Evolutionary conservation across 208 protist species (phyloP), one percentile per base, ranked within the genome.

Genomic region (Leishmania tarentolae): DNA sequence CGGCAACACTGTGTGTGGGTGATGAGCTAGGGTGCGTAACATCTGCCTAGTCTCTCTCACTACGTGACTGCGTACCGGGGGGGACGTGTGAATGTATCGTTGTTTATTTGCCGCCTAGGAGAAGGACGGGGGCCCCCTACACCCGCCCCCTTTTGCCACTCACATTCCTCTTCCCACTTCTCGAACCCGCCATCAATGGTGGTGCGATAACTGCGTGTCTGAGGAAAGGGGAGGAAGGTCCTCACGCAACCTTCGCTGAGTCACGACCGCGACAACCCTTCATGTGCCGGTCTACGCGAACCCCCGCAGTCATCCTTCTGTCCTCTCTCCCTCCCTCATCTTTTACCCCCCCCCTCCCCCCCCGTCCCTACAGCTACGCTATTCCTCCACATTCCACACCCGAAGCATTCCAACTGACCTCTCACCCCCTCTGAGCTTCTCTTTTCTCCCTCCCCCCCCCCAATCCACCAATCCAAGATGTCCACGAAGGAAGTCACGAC

Each of bases 211-310:
- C n/a, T 37, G 59, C 28, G n/a, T 40, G 59, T 66, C n/a, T 37
- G 13, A 24, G 6, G 50, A 5, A 5, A 53, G 50, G 50, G 50
- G 50, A n/a, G n/a, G 50, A 3, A 53, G 31, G 78, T 76, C 24
- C 56, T 63, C 11, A 59, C 79, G n/a, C 59, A 35, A 35, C n/a
- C 59, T 35, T 65, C n/a, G 59, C n/a, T 35, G n/a, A 24, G 35
- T 65, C 56, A 13, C n/a, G 24, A 65, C 28, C 59, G 37, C 59
- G 31, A 11, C 0, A 8, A 37, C 59, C 7, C 59, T 37, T 11
- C 59, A 65, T 28, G 77, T 53, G 37, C 75, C 69, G 31, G 71
- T 69, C 59, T 71, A 73, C 72, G 79, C 79, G 13, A 73, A 77
- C 44, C 53, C 53, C 71, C 35, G 72, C 75, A 13, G 71, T 44